Percentiles rank a stretch among this genome's conserved stretches.
phyloP scores from a whole-genome alignment of 139 green algal species.

The Picochlorum sp. region DNA sequence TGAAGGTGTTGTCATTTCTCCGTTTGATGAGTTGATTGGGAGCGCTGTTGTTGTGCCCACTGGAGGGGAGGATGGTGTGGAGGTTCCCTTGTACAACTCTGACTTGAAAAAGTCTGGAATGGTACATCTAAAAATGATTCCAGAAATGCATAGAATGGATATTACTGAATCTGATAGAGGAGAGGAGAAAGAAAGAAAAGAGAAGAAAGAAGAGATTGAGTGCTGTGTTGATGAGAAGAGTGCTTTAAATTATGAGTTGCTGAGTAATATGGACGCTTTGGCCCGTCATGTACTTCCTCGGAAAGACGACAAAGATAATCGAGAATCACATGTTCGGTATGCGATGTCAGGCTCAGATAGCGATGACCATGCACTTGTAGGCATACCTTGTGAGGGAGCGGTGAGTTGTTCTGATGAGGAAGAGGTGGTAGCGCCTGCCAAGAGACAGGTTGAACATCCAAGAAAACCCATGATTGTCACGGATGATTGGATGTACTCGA shows the following conservation, averaged over 20 bases:
- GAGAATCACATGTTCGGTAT: slow-evolving; percentile 3
- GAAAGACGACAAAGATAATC: neutral
- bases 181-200: neutral
- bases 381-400: slow-evolving; percentile 4
- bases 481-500: slow-evolving; percentile 13
- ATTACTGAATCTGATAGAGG: neutral
- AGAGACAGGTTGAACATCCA: neutral
- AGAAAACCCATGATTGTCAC: neutral
- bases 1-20: neutral
- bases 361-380: slow-evolving; percentile 7
- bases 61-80: neutral
- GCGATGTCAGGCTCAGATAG: slow-evolving; percentile 10
- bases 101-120: neutral
- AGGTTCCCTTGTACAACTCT: slow-evolving; percentile 2
- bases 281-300: neutral
- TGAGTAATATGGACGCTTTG: neutral
- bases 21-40: slow-evolving; percentile 8
- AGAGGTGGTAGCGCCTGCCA: neutral
- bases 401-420: slow-evolving; percentile 9
- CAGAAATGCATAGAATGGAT: neutral
- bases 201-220: neutral
- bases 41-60: slow-evolving; percentile 4
- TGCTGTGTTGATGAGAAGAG: neutral
- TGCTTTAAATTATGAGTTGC: neutral
- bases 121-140: neutral